Percentiles rank a stretch among this genome's conserved stretches.
phyloP scores from a whole-genome alignment of 2,329 filamentous ascomycete species.

The Arthrobotrys iridis region DNA sequence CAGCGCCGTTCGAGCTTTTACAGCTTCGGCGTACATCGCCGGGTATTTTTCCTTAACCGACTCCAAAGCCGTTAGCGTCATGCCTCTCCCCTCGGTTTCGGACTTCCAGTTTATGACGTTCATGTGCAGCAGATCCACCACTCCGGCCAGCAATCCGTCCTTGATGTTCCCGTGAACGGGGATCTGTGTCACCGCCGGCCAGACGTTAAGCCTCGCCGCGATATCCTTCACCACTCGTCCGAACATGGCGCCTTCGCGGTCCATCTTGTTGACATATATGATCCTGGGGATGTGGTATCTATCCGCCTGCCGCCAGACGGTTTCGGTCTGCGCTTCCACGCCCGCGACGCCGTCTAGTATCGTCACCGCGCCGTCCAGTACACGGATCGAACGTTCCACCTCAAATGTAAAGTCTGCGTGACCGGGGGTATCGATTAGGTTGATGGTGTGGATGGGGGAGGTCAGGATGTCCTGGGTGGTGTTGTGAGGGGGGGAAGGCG shows the following conservation, averaged over 20 bases:
- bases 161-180: slow-evolving; percentile 92
- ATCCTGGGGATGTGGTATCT: slow-evolving; percentile 95
- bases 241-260: slow-evolving; percentile 96
- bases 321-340: slow-evolving; percentile 89
- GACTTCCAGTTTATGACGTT: slow-evolving; percentile 91
- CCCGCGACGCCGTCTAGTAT: slow-evolving; percentile 97
- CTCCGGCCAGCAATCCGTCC: slow-evolving; percentile 74
- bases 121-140: slow-evolving; percentile 91
- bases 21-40: slow-evolving; percentile 55
- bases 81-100: slow-evolving; percentile 81
- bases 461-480: slow-evolving; percentile 74
- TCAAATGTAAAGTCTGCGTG: slow-evolving; percentile 99
- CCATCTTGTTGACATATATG: slow-evolving; percentile 99
- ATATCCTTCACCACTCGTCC: slow-evolving; percentile 96
- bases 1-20: slow-evolving; percentile 78
- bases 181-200: slow-evolving; percentile 91
- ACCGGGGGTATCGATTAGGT: slow-evolving; percentile 96
- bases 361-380: slow-evolving; percentile 97
- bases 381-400: slow-evolving; percentile 92
- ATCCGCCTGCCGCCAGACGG: slow-evolving; percentile 97
- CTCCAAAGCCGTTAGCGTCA: slow-evolving; percentile 76
- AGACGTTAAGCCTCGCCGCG: slow-evolving; percentile 89
- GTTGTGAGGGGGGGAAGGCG: slow-evolving; percentile 78
- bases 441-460: slow-evolving; percentile 78
- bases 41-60: slow-evolving; percentile 76